Evolutionary conservation across 768 basidiomycete genomes (phyloP).

Genomic region (Hortiboletus flavorubellus): DNA sequence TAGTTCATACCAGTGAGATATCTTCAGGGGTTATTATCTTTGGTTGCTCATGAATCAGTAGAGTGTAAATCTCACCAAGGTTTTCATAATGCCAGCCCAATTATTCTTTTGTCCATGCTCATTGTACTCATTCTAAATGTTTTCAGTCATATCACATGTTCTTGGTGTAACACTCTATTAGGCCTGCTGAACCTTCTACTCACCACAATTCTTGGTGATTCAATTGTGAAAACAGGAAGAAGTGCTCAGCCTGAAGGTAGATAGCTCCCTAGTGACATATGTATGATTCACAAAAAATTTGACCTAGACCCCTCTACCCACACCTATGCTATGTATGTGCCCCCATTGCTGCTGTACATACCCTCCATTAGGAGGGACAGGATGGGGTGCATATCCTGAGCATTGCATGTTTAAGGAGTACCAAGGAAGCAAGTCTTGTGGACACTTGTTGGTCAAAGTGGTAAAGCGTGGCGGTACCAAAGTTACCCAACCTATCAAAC

Average conservation of each 20-base stretch:
- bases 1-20: background rate
- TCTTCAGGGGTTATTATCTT: background rate
- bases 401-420: slow-evolving; percentile 17
- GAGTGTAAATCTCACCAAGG: background rate
- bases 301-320: slow-evolving; percentile 17
- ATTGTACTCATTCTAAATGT: background rate
- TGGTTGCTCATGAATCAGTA: background rate
- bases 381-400: slow-evolving; percentile 12
- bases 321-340: slow-evolving; percentile 25
- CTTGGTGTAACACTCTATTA: background rate
- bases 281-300: slow-evolving; percentile 17
- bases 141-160: background rate
- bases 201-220: background rate
- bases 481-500: slow-evolving; percentile 1
- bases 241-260: background rate
- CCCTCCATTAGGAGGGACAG: background rate
- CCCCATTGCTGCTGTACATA: slow-evolving; percentile 27
- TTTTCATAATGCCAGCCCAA: background rate
- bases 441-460: background rate
- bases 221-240: background rate
- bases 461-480: background rate
- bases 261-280: slow-evolving; percentile 10
- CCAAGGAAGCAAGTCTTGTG: slow-evolving; percentile 14
- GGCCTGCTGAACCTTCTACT: background rate
- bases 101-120: background rate